These are phyloP conservation scores for Mortierella sp. DNA, from an alignment of 371 early-diverging fungal genomes.

Conservation along the genomic window DNA sequence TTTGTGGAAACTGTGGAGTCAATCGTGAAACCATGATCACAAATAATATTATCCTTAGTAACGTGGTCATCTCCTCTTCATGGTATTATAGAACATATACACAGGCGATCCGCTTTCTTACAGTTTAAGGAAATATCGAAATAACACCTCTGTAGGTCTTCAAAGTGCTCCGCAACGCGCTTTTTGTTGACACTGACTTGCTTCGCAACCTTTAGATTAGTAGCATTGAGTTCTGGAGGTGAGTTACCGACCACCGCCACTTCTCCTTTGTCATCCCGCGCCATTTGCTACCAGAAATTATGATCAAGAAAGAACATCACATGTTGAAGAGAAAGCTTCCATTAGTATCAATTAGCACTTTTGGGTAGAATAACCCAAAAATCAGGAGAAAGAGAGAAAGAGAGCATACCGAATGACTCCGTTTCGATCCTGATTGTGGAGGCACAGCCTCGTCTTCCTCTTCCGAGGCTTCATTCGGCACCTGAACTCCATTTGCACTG, in stretches of 20 bases:
- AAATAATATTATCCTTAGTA: no score
- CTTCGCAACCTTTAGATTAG: slow-evolving; percentile 31
- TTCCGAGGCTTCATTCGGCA: slow-evolving; percentile 42
- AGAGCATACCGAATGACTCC: slow-evolving; percentile 25
- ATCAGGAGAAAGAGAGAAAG: no score
- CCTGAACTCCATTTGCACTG: slow-evolving; percentile 24
- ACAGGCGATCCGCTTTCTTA: slow-evolving; percentile 37
- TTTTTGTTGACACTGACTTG: slow-evolving; percentile 49
- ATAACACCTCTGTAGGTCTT: slow-evolving; percentile 78
- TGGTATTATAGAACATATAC: neutral
- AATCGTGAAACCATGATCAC: no score
- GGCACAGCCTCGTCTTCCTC: slow-evolving; percentile 50
- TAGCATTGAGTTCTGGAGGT: slow-evolving; percentile 8
- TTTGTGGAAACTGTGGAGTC: slow-evolving; percentile 30
- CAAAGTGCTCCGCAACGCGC: slow-evolving; percentile 71
- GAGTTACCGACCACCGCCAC: slow-evolving; percentile 9
- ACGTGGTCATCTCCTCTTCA: neutral
- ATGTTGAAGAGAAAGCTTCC: neutral
- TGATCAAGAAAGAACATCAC: neutral
- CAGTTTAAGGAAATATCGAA: slow-evolving; percentile 54
- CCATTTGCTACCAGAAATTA: slow-evolving; percentile 25
- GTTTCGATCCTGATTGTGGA: slow-evolving; percentile 37
- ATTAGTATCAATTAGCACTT: neutral
- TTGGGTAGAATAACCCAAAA: neutral
- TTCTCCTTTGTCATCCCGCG: slow-evolving; percentile 24